Evolutionary conservation across 192 early-diverging fungal genomes (phyloP), one percentile per base, ranked within the genome.

Genomic region (Coemansia asiatica): DNA sequence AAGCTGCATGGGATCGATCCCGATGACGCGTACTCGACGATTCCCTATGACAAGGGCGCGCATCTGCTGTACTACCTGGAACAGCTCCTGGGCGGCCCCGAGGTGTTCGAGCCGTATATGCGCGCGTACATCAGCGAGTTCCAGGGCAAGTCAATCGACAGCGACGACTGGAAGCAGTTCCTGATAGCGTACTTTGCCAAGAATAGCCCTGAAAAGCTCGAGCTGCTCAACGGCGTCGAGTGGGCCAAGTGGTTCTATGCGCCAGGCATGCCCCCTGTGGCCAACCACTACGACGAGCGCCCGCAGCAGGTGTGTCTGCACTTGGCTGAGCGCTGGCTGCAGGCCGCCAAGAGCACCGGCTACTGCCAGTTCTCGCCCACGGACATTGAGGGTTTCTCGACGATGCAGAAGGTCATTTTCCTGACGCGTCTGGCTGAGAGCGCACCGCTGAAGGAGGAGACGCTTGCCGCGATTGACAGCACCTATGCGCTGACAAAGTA

Each of bases 41-140:
- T 93, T 53, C 96, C 96, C 1, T 96, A 98, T 81, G 96, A 98
- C 79, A 98, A 98, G 83, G 97, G 95, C 21, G 97, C 91, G 70
- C 94, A 94, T 74, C 76, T 98, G 51, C 83, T 98, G 25, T 97
- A 92, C 81, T 91, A 95, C 68, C 87, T 98, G 38, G 96, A 98
- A 74, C 85, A 89, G 67, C 67, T 89, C 53, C 78, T 98, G 33
- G 97, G 97, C 26, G 95, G 94, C 4, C 69, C 88, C 0, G 74
- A 82, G 18, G 85, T 92, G 29, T 98, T 98, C 83, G 95, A 91
- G 67, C 90, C 90, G 9, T 96, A 89, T 60, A 83, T 92, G 82
- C 88, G 86, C 61, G 84, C 89, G 6, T 87, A 97, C 74, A 90
- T 98, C 33, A 71, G 84, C 56, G 76, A 88, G 47, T 97, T 96